These are phyloP conservation scores for Kodamaea nitidulidarum DNA, from an alignment of 805 yeast genomes.

Conservation along the genomic window DNA sequence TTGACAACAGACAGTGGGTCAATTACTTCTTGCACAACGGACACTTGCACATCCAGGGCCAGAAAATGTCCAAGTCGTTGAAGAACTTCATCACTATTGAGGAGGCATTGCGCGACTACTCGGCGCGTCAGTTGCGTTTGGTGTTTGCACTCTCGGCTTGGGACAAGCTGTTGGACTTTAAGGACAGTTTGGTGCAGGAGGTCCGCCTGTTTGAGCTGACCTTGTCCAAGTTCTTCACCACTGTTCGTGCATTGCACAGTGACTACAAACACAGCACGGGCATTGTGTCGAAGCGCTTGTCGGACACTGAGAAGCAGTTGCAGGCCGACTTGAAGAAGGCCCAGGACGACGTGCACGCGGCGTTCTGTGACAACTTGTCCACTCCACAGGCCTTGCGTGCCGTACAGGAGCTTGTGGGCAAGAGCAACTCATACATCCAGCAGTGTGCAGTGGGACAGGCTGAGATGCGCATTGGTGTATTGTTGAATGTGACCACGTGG, in stretches of 20 bases:
- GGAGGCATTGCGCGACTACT: constrained; percentile 71
- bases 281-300: constrained; percentile 59
- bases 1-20: constrained; percentile 89
- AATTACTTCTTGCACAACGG: constrained; percentile 96
- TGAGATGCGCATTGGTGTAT: constrained; percentile 59
- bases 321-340: constrained; percentile 46
- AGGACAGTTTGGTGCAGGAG: constrained; percentile 71
- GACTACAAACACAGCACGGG: constrained; percentile 54
- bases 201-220: constrained; percentile 73
- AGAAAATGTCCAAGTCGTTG: constrained; percentile 93
- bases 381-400: constrained; percentile 70
- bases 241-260: constrained; percentile 72
- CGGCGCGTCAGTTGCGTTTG: constrained; percentile 81
- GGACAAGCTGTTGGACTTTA: constrained; percentile 91
- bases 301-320: constrained; percentile 52
- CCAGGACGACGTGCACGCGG: constrained; percentile 60
- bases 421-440: constrained; percentile 67
- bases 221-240: constrained; percentile 78
- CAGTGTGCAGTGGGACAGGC: constrained; percentile 35
- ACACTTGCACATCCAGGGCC: constrained; percentile 96
- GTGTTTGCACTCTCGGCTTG: constrained; percentile 89
- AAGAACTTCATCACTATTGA: constrained; percentile 94
- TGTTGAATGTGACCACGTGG: constrained; percentile 62
- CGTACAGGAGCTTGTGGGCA: constrained; percentile 64
- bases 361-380: constrained; percentile 85